Percentiles rank a stretch among this genome's conserved stretches.
Evolutionary conservation across 2,329 filamentous ascomycete genomes (phyloP).

Genomic region (Pleochaeta shiraiana): DNA sequence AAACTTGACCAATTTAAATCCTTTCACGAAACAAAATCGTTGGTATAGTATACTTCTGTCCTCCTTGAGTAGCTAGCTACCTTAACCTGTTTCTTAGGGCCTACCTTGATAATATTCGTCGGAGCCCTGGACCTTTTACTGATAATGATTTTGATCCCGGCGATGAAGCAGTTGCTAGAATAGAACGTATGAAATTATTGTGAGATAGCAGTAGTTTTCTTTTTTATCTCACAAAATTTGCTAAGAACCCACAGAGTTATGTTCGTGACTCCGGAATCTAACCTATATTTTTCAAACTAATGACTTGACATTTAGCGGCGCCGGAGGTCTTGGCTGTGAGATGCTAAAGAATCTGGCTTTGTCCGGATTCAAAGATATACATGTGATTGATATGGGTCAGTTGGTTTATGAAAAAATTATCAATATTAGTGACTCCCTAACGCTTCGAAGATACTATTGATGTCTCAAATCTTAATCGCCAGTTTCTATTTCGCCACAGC

Average conservation of each 20-base stretch:
- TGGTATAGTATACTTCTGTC: not conserved
- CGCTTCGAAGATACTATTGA: conserved; percentile 65
- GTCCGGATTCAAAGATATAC: conserved; percentile 89
- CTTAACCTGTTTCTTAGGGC: conserved; percentile 32
- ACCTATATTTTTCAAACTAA: not conserved
- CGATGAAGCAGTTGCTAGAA: conserved; percentile 29
- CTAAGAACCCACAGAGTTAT: conserved; percentile 13
- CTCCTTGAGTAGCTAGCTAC: not conserved
- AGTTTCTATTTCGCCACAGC: conserved; percentile 80
- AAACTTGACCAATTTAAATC: not conserved
- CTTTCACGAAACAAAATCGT: not conserved
- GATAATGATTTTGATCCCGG: conserved; percentile 31
- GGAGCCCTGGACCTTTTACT: conserved; percentile 58
- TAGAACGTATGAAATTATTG: conserved; percentile 56
- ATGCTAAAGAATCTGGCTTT: conserved; percentile 92
- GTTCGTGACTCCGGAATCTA: conserved; percentile 12
- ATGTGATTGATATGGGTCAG: conserved; percentile 95
- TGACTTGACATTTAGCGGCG: conserved; percentile 38
- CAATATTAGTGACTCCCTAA: conserved; percentile 6
- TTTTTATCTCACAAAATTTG: conserved; percentile 8
- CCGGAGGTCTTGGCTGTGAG: conserved; percentile 85
- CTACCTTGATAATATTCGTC: conserved; percentile 64
- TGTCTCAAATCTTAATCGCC: conserved; percentile 91
- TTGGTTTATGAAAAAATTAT: conserved; percentile 5
- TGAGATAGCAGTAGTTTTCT: conserved; percentile 19